These are phyloP conservation scores for Hymenochaete sp. DNA, from an alignment of 1,284 basidiomycete species.

Conservation along the genomic window DNA sequence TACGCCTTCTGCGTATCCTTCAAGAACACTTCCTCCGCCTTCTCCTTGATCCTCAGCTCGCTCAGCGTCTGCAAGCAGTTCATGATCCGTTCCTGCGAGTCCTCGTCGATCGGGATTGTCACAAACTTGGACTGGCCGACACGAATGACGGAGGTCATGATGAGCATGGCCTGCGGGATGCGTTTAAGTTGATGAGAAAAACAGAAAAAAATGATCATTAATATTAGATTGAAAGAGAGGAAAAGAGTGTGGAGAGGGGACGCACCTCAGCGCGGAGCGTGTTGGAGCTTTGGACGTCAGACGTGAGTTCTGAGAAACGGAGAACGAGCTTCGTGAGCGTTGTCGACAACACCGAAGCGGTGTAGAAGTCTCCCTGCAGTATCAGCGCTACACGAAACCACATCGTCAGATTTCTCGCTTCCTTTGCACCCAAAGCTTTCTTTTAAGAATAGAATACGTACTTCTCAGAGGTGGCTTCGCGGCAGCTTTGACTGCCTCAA, in stretches of 20 bases:
- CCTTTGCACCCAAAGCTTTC: slow-evolving; percentile 8
- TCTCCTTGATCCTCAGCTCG: slow-evolving; percentile 54
- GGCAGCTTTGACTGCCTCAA: slow-evolving; percentile 79
- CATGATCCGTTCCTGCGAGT: slow-evolving; percentile 94
- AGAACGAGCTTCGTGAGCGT: slow-evolving; percentile 91
- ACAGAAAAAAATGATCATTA: not conserved
- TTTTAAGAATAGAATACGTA: slow-evolving; percentile 26
- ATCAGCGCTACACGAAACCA: slow-evolving; percentile 56
- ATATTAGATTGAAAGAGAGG: not conserved
- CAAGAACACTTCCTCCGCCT: slow-evolving; percentile 83
- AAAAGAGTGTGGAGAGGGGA: not conserved
- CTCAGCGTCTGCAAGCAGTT: slow-evolving; percentile 93
- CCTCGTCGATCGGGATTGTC: slow-evolving; percentile 92
- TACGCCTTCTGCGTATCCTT: slow-evolving; percentile 90
- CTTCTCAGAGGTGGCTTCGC: slow-evolving; percentile 86
- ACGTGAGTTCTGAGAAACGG: slow-evolving; percentile 60
- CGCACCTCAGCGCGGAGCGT: slow-evolving; percentile 78
- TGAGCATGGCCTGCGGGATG: slow-evolving; percentile 74
- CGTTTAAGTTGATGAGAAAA: not conserved
- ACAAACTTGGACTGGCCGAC: slow-evolving; percentile 97
- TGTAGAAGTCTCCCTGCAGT: slow-evolving; percentile 96
- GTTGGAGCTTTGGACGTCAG: slow-evolving; percentile 57
- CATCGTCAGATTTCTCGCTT: no score
- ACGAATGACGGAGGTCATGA: slow-evolving; percentile 95
- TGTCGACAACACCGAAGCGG: slow-evolving; percentile 82